Percentiles rank a stretch among this genome's conserved stretches.
Conservation (phyloP, 177 flowering plant species). For the Vitis hybrid region DNA sequence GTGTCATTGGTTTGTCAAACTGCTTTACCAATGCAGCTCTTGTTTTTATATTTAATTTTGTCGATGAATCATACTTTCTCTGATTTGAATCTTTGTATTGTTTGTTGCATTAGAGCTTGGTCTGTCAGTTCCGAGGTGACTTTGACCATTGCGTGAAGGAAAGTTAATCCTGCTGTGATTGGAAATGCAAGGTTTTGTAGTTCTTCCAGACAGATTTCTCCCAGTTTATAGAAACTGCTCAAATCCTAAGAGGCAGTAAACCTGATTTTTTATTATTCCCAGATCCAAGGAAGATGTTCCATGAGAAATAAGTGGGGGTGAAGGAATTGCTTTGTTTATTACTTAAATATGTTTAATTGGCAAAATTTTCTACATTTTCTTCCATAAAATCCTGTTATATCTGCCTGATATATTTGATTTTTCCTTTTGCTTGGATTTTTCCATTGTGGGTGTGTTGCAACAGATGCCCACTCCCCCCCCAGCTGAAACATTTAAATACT, state of each 20-base stretch:
- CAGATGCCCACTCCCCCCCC: too few species aligned
- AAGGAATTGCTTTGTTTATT: background rate
- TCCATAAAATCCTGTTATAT: background rate
- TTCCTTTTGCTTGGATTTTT: too few species aligned
- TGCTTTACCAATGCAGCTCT: background rate
- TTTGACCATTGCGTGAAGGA: slow-evolving; percentile 2
- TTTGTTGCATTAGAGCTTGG: slow-evolving; percentile 59
- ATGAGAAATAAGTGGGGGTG: slow-evolving; percentile 1
- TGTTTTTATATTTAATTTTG: background rate
- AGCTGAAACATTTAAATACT: too few species aligned
- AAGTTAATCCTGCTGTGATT: slow-evolving; percentile 3
- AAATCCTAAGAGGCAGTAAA: background rate
- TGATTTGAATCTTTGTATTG: slow-evolving; percentile 23
- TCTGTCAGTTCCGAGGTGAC: slow-evolving; percentile 81
- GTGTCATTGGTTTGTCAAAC: background rate
- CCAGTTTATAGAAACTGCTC: slow-evolving; percentile 1
- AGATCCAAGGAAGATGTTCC: background rate
- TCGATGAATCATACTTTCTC: background rate
- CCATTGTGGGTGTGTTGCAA: too few species aligned
- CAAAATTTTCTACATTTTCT: background rate
- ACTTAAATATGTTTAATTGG: slow-evolving; percentile 2
- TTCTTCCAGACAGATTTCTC: background rate
- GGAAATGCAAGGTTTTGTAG: slow-evolving; percentile 17
- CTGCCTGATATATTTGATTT: too few species aligned
- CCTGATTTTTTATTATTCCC: slow-evolving; percentile 11